Base-by-base conservation (phyloP, 371 early-diverging fungal species). In the Mortierella polycephala region DNA sequence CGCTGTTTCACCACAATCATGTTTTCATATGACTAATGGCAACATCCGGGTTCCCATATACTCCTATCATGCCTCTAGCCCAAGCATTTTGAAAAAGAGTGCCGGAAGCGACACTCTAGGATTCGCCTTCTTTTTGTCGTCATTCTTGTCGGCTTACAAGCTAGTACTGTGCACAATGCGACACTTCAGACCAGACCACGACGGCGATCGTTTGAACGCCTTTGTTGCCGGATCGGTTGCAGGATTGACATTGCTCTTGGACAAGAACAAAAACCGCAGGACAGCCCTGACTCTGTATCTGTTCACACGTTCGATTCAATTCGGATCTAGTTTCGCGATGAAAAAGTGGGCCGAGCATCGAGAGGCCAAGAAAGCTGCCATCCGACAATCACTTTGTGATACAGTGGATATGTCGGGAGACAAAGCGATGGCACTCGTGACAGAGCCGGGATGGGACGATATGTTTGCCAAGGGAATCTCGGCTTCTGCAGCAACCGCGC, bases 101-200 rank as follows among this genome's bases (percentile, higher is more conserved):
- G 86, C 88, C 37, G 87, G 86, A 64, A 81, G 85, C 64, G 96
- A 95, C 77, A 95, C 94, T 3, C 68, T 85, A 0, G 83, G 85
- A 37, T 95, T 95, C 84, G 92, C 95, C 12, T 80, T 93, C 53
- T 95, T 95, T 72, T 75, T 95, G 60, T 89, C 95, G 37, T 85
- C 87, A 0, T 91, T 93, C 66, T 88, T 93, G 42, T 89, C 91
- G 37, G 76, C 88, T 8, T 95, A 95, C 85, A 94, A 94, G 80
- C 92, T 85, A 11, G 83, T 89, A 9, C 82, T 94, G 42, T 95
- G 94, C 82, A 60, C 80, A 1, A 69, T 93, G 79, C 88, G 95
- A 23, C 80, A 85, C 57, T 57, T 85, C 42, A 83, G 87, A 55
- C 74, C 81, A 18, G 80, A 64, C 8, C 60, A 59, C 5, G 85